Conservation (phyloP, 306 rosid species). For the Prinsepia uniflora region DNA sequence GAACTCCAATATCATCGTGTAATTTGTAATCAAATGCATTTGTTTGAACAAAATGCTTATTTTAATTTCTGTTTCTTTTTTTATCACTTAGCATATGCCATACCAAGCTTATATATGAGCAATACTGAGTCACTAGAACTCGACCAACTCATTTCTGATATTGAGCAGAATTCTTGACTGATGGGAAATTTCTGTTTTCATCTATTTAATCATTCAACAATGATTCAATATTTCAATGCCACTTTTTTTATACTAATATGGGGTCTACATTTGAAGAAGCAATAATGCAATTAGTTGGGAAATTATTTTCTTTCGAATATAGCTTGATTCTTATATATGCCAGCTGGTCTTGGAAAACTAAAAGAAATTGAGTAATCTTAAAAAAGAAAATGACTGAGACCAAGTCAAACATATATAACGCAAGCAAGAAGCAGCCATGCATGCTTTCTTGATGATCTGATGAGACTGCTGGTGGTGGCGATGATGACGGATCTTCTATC, state of each 20-base stretch:
- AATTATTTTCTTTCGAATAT: background rate
- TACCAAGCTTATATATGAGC: too few species aligned
- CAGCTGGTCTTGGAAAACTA: background rate
- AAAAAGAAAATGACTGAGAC: conserved; percentile 11
- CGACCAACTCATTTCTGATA: background rate
- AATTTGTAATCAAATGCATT: background rate
- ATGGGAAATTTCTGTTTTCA: conserved; percentile 6
- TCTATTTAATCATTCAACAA: background rate
- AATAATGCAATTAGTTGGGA: background rate
- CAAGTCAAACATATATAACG: background rate
- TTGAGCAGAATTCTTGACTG: conserved; percentile 3
- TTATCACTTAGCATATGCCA: too few species aligned
- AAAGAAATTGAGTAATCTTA: background rate
- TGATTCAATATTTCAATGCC: background rate
- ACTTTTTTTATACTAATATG: background rate
- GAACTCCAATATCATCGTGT: background rate
- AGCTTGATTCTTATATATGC: background rate
- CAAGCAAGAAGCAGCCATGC: conserved; percentile 25
- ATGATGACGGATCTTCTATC: background rate
- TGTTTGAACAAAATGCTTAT: too few species aligned
- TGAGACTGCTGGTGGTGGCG: background rate
- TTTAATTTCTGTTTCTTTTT: too few species aligned
- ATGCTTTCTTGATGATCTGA: conserved; percentile 8
- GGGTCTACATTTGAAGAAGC: conserved; percentile 1
- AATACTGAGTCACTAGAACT: too few species aligned